These are phyloP conservation scores for Vinca minor DNA, from an alignment of 257 asterid genomes.

Conservation along the genomic window DNA sequence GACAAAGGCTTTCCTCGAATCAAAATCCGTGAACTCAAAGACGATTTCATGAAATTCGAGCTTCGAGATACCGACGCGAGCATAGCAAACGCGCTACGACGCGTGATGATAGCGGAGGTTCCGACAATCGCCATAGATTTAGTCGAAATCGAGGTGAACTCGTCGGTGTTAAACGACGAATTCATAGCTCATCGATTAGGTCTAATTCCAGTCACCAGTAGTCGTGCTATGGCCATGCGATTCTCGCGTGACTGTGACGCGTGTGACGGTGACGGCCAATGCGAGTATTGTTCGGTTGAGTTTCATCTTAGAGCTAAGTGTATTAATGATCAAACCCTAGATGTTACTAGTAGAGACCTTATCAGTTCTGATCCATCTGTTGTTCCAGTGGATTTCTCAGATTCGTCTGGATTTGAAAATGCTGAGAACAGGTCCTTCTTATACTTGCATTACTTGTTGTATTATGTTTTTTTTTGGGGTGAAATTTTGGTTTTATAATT, in stretches of 20 bases:
- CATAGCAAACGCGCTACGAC: constrained; percentile 96
- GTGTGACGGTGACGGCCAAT: constrained; percentile 96
- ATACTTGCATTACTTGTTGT: neutral
- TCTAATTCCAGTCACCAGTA: constrained; percentile 72
- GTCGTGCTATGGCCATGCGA: constrained; percentile 93
- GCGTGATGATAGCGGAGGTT: constrained; percentile 92
- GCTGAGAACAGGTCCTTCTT: constrained; percentile 13
- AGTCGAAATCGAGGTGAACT: constrained; percentile 93
- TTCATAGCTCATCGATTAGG: constrained; percentile 96
- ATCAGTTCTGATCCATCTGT: constrained; percentile 85
- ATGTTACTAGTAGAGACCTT: constrained; percentile 86
- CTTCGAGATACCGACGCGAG: constrained; percentile 85
- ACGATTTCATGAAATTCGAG: constrained; percentile 81
- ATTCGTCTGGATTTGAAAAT: constrained; percentile 33
- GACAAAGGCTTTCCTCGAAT: constrained; percentile 77
- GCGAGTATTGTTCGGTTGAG: constrained; percentile 96
- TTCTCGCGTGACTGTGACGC: constrained; percentile 98
- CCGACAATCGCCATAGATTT: constrained; percentile 91
- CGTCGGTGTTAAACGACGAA: constrained; percentile 86
- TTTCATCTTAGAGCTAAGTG: constrained; percentile 77
- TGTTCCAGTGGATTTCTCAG: constrained; percentile 72
- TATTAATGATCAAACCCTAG: constrained; percentile 66
- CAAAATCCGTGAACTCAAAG: constrained; percentile 71
- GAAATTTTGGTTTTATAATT: neutral
- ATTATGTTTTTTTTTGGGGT: neutral